Percentiles rank a stretch among this genome's conserved stretches.
These are phyloP conservation scores for Quillaja saponaria DNA, from an alignment of 306 rosid genomes.

Conservation along the genomic window DNA sequence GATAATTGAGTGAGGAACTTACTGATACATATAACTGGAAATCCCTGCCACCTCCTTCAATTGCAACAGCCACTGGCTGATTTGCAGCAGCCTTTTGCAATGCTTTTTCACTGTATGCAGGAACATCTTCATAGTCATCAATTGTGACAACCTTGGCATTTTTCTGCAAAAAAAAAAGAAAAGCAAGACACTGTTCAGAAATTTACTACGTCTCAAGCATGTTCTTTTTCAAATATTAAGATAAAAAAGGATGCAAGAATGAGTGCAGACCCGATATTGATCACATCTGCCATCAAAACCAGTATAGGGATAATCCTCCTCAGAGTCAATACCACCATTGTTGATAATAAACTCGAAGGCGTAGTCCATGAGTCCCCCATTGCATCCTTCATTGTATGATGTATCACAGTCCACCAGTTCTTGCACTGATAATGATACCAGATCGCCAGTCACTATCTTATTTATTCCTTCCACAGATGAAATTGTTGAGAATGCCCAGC, in stretches of 20 bases:
- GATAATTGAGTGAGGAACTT: slow-evolving; percentile 28
- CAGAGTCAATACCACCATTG: slow-evolving; percentile 83
- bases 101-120: slow-evolving; percentile 56
- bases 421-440: slow-evolving; percentile 79
- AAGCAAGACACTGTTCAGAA: background rate
- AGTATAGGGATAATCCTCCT: slow-evolving; percentile 75
- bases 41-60: slow-evolving; percentile 79
- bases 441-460: slow-evolving; percentile 73
- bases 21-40: slow-evolving; percentile 81
- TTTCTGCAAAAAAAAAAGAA: slow-evolving; percentile 47
- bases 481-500: slow-evolving; percentile 88
- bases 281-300: slow-evolving; percentile 62
- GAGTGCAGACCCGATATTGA: slow-evolving; percentile 47
- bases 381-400: slow-evolving; percentile 68
- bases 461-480: slow-evolving; percentile 81
- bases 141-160: slow-evolving; percentile 74
- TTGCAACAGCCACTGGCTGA: slow-evolving; percentile 81
- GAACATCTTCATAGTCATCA: slow-evolving; percentile 69
- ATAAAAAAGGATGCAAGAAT: background rate
- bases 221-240: background rate
- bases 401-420: slow-evolving; percentile 86
- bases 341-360: slow-evolving; percentile 75
- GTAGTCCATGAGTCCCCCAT: slow-evolving; percentile 79
- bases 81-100: slow-evolving; percentile 69
- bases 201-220: background rate